Percentiles rank a stretch among this genome's conserved stretches.
Conservation (phyloP, 345 rosid genomes). For the Populus deltoides region DNA sequence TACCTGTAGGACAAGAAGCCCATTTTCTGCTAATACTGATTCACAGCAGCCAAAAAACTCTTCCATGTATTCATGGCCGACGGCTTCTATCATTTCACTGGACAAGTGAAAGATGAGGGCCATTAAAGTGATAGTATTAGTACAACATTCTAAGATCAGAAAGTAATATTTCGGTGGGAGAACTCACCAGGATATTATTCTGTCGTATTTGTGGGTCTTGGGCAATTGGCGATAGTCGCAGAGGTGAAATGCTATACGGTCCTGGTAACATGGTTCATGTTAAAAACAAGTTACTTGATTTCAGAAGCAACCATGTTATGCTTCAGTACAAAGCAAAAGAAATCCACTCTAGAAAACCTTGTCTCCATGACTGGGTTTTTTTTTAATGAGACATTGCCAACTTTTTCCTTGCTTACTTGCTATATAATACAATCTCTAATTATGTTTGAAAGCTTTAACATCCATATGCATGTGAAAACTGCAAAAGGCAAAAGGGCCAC, state of each 20-base stretch:
- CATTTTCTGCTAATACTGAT: slow-evolving; percentile 69
- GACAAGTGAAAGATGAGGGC: neutral
- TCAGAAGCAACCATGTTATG: neutral
- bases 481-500: no score
- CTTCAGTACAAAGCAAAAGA: neutral
- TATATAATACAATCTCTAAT: neutral
- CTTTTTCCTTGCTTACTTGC: neutral
- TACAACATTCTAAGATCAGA: neutral
- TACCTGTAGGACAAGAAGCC: slow-evolving; percentile 83
- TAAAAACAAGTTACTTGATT: neutral
- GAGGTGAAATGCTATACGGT: slow-evolving; percentile 55
- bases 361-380: neutral
- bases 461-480: neutral
- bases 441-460: neutral
- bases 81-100: slow-evolving; percentile 94
- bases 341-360: neutral
- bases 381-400: neutral
- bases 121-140: slow-evolving; percentile 4
- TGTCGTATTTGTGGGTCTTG: slow-evolving; percentile 51
- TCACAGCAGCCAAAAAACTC: slow-evolving; percentile 71
- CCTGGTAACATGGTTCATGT: slow-evolving; percentile 32
- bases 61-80: slow-evolving; percentile 93
- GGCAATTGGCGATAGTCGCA: slow-evolving; percentile 80
- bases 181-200: slow-evolving; percentile 80
- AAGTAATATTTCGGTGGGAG: neutral